phyloP scores from a whole-genome alignment of 2,329 filamentous ascomycete genomes.

The Aspergillus sp. region DNA sequence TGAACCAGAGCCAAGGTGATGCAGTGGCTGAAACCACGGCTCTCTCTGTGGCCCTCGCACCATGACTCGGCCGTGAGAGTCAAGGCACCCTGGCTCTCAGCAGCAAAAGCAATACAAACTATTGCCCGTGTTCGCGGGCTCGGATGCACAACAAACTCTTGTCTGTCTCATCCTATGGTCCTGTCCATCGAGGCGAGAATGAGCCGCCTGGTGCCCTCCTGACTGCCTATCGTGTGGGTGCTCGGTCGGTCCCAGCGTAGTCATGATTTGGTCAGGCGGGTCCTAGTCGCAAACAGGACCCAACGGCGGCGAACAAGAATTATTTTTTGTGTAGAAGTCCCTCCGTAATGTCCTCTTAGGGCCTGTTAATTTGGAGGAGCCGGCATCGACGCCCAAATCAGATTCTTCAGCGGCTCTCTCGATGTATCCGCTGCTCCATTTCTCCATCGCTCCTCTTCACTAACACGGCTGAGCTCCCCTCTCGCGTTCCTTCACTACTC shows the following conservation, averaged over 20 bases:
- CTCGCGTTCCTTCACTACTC: slow-evolving; percentile 11
- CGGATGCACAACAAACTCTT: too few species aligned
- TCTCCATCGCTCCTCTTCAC: slow-evolving; percentile 2
- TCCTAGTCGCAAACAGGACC: slow-evolving; percentile 17
- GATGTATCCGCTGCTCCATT: background rate
- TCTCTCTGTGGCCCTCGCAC: background rate
- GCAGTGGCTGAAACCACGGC: slow-evolving; percentile 20
- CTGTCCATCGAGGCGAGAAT: background rate
- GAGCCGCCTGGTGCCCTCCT: background rate
- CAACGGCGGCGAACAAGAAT: background rate
- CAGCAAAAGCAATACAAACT: too few species aligned
- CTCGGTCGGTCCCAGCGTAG: slow-evolving; percentile 3
- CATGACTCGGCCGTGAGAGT: background rate
- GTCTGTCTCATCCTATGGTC: too few species aligned
- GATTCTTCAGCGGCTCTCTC: slow-evolving; percentile 9
- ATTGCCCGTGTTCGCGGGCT: too few species aligned
- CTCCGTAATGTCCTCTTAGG: background rate
- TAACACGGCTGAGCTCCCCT: background rate
- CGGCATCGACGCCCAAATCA: slow-evolving; percentile 15
- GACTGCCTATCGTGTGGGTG: background rate
- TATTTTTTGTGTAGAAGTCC: slow-evolving; percentile 2
- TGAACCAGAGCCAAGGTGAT: slow-evolving; percentile 18
- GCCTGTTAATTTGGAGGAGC: slow-evolving; percentile 2
- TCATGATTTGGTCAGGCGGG: slow-evolving; percentile 22
- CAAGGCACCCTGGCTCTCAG: too few species aligned